Evolutionary conservation across 176 grass and related monocot species (phyloP), one percentile per base, ranked within the genome.

Genomic region (Echinochloa phyllopogon): DNA sequence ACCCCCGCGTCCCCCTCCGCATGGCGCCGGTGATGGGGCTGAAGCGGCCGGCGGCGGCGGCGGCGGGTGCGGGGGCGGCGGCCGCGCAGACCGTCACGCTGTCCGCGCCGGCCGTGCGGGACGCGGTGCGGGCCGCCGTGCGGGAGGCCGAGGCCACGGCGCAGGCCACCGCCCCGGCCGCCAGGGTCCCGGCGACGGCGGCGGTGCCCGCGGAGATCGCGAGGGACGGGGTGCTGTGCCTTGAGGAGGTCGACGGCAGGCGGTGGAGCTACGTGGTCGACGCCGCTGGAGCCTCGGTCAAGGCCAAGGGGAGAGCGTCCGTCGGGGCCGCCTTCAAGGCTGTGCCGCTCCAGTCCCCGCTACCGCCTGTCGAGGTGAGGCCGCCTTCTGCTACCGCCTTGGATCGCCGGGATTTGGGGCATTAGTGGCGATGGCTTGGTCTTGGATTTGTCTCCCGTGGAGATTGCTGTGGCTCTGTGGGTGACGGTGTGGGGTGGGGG

Each of bases 231-330:
- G 77, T 92, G 24, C 73, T 96, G 43, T 99, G 96, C 70, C 82
- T 92, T 16, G 96, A 99, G 87, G 96, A 99, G 86, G 87, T 99
- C 79, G 93, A 95, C 21, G 93, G 96, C 57, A 87, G 93, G 91
- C 89, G 84, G 45, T 99, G 91, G 86, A 94, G 86, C 70, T 99
- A 99, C 77, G 89, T 92, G 59, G 57, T 99, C 38, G 91, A 99
- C 79, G 82, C 66, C 27, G 18, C 24, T 20, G 80, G 74, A 17
- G 85, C 90, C 69, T 8, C 84, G 5, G 71, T 41, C 38, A 70
- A 88, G 93, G 43, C 37, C 75, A 65, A 88, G 75, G 76, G 84
- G 41, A 64, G 77, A 56, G 85, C 80, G 8, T 72, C 84, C 59
- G 75, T 79, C 43, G 79, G 90, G 9, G 65, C 37, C 49, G 74